A percentile compares a stretch with the other conserved stretches of the same genome.
Evolutionary conservation across 805 yeast genomes (phyloP).

Genomic region (Myxozyma sirexii): DNA sequence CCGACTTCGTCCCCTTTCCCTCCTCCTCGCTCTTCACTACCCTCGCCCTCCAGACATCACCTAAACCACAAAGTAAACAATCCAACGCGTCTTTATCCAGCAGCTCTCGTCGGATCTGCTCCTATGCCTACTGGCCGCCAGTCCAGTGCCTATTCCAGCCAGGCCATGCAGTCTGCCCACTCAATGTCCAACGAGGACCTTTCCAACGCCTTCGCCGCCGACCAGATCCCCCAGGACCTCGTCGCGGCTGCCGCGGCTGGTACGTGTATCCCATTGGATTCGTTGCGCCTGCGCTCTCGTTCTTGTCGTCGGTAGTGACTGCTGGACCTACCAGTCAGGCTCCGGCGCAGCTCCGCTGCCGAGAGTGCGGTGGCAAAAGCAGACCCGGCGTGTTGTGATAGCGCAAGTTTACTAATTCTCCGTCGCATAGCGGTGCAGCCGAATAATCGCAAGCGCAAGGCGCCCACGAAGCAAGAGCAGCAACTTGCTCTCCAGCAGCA

Average conservation of each 20-base stretch:
- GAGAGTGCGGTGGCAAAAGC: not conserved
- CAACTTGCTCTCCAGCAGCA: conserved; percentile 9
- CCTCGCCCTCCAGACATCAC: conserved; percentile 10
- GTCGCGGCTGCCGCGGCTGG: conserved; percentile 24
- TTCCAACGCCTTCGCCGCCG: conserved; percentile 12
- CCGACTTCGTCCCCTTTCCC: conserved; percentile 26
- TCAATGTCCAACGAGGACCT: conserved; percentile 16
- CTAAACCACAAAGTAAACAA: conserved; percentile 6
- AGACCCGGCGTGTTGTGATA: not conserved
- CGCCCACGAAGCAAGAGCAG: not conserved
- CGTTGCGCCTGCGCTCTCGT: not conserved
- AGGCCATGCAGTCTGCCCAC: conserved; percentile 4
- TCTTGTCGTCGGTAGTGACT: not conserved
- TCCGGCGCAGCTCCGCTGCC: no score
- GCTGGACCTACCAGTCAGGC: no score
- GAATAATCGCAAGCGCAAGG: conserved; percentile 14
- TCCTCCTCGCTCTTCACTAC: conserved; percentile 4
- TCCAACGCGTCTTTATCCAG: conserved; percentile 5
- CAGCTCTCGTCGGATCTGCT: not conserved
- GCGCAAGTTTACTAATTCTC: not conserved
- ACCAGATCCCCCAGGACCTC: conserved; percentile 19
- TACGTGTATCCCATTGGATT: not conserved
- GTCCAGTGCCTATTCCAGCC: conserved; percentile 6
- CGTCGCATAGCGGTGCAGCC: conserved; percentile 6
- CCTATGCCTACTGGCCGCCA: conserved; percentile 4